Conservation (phyloP, 2,329 filamentous ascomycete species). For the Achaetomium macrosporum region DNA sequence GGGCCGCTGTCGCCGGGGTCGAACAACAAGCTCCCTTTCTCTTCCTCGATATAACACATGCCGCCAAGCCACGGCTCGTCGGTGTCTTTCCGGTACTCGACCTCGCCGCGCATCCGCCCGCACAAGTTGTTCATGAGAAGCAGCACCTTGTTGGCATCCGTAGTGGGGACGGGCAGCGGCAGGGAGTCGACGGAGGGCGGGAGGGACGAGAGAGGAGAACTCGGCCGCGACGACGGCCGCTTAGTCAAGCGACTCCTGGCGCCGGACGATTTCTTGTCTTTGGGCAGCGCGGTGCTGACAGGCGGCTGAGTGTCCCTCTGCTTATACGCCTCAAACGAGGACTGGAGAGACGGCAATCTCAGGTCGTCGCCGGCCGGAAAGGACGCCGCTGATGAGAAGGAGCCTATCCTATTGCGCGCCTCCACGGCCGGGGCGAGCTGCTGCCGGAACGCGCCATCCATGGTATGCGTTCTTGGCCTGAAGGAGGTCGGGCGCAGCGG, state of each 20-base stretch:
- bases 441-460: constrained; percentile 50
- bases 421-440: constrained; percentile 39
- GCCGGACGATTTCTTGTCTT: constrained; percentile 42
- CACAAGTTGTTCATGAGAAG: constrained; percentile 71
- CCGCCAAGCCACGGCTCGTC: constrained; percentile 61
- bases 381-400: constrained; percentile 59
- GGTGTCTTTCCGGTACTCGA: constrained; percentile 63
- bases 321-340: constrained; percentile 34
- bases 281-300: constrained; percentile 28
- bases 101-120: constrained; percentile 72
- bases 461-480: constrained; percentile 52
- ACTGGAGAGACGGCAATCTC: constrained; percentile 32
- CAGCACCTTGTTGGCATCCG: constrained; percentile 66
- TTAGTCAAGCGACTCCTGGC: constrained; percentile 48
- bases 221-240: constrained; percentile 50
- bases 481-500: constrained; percentile 35
- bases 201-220: constrained; percentile 49
- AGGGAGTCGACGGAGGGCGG: constrained; percentile 56
- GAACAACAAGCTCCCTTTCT: constrained; percentile 67
- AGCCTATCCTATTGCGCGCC: constrained; percentile 61
- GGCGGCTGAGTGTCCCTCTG: constrained; percentile 33
- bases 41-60: constrained; percentile 73
- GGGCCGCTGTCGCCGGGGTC: constrained; percentile 62
- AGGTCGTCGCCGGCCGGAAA: constrained; percentile 47
- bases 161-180: constrained; percentile 53